phyloP scores from a whole-genome alignment of 768 basidiomycete species.

The Collybia mongolica region DNA sequence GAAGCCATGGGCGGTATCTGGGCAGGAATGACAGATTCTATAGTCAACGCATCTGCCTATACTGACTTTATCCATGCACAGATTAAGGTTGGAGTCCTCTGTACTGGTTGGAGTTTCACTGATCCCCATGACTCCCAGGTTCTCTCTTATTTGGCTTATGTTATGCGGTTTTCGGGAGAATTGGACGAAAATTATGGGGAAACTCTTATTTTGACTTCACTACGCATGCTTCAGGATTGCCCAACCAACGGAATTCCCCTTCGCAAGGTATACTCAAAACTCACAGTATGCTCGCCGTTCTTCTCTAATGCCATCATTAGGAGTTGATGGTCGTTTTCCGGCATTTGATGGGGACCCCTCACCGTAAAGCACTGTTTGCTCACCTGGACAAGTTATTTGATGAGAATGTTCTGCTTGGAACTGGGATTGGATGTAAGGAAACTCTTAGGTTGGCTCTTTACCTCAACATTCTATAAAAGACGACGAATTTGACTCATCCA shows the following conservation, averaged over 20 bases:
- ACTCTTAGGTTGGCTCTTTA: constrained; percentile 57
- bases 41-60: constrained; percentile 73
- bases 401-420: constrained; percentile 86
- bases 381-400: constrained; percentile 90
- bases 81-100: constrained; percentile 67
- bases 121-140: constrained; percentile 48
- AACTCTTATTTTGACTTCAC: constrained; percentile 71
- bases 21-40: constrained; percentile 76
- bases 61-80: constrained; percentile 85
- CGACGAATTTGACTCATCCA: constrained; percentile 8
- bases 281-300: background rate
- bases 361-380: constrained; percentile 74
- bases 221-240: constrained; percentile 92
- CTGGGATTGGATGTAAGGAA: constrained; percentile 81
- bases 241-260: constrained; percentile 81
- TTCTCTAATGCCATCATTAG: constrained; percentile 36
- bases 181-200: constrained; percentile 77
- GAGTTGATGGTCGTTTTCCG: constrained; percentile 92
- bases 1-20: constrained; percentile 83
- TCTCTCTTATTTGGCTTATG: constrained; percentile 89
- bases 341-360: constrained; percentile 79
- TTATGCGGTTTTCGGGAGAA: constrained; percentile 62
- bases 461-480: background rate
- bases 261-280: constrained; percentile 59
- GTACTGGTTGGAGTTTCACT: background rate